Conservation (phyloP, 2,329 filamentous ascomycete genomes). For the Clarireedia sp. region DNA sequence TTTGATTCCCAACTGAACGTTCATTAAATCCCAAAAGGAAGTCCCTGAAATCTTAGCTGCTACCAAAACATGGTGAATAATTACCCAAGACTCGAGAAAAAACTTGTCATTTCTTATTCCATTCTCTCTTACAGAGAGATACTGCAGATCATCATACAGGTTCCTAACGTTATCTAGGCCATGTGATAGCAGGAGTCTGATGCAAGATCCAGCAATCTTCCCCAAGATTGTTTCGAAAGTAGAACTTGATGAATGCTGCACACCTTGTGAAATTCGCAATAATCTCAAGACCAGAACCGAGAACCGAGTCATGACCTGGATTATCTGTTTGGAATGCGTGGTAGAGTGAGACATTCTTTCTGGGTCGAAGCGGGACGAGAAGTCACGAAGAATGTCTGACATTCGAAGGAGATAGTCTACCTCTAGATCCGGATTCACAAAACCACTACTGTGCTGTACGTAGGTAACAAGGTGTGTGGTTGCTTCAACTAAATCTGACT, state of each 20-base stretch:
- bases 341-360: neutral
- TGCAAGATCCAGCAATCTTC: constrained; percentile 33
- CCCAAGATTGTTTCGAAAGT: constrained; percentile 43
- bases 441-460: constrained; percentile 22
- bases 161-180: constrained; percentile 38
- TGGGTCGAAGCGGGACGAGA: constrained; percentile 15
- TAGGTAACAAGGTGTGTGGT: constrained; percentile 24
- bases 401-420: constrained; percentile 24
- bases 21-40: constrained; percentile 54
- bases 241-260: constrained; percentile 19
- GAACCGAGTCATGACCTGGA: constrained; percentile 16
- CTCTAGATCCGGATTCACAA: constrained; percentile 11
- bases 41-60: constrained; percentile 41
- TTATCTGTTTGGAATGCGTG: neutral
- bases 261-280: constrained; percentile 35
- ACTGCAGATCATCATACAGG: constrained; percentile 43
- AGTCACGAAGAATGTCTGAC: constrained; percentile 23
- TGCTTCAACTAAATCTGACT: constrained; percentile 10
- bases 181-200: constrained; percentile 34
- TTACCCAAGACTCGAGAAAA: constrained; percentile 48
- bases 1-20: constrained; percentile 35
- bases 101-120: constrained; percentile 44
- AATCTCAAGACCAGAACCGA: constrained; percentile 34
- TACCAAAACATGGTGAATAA: constrained; percentile 47
- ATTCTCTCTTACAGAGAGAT: constrained; percentile 37